phyloP scores from a whole-genome alignment of 768 basidiomycete species.

The Candolleomyces eurysporus region DNA sequence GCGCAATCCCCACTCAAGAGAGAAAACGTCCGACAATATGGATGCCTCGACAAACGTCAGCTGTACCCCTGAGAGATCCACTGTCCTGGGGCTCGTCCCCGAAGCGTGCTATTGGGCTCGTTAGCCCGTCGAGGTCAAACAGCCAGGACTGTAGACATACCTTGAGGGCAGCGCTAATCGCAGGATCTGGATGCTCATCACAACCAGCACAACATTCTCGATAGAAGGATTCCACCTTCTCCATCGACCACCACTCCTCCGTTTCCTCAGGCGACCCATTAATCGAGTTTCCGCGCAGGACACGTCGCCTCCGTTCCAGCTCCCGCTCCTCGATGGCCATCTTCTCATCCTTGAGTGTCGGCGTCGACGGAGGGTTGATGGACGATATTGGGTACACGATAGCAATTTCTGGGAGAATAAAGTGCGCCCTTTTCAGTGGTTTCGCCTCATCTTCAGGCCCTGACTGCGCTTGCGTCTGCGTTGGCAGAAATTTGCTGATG shows the following conservation, averaged over 20 bases:
- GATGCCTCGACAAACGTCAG: conserved; percentile 69
- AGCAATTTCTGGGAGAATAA: conserved; percentile 82
- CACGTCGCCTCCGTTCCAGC: conserved; percentile 59
- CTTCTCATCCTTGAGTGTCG: conserved; percentile 78
- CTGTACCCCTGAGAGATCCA: conserved; percentile 80
- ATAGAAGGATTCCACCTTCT: conserved; percentile 84
- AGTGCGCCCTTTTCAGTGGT: conserved; percentile 85
- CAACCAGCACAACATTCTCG: conserved; percentile 78
- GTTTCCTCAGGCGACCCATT: conserved; percentile 26
- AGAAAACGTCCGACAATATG: conserved; percentile 86
- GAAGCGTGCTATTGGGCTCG: conserved; percentile 44
- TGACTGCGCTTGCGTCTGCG: conserved; percentile 37
- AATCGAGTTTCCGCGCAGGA: conserved; percentile 47
- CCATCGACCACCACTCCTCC: conserved; percentile 82
- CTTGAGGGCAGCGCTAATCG: conserved; percentile 69
- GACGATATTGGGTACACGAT: conserved; percentile 91
- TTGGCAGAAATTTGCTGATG: conserved; percentile 71
- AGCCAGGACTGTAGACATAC: conserved; percentile 34
- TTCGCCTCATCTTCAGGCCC: conserved; percentile 43
- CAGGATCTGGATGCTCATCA: conserved; percentile 67
- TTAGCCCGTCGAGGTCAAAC: conserved; percentile 4
- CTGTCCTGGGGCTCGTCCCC: conserved; percentile 56
- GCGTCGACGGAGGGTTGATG: conserved; percentile 78
- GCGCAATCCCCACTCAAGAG: conserved; percentile 89
- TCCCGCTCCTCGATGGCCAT: conserved; percentile 76